Conservation (phyloP, 352 stramenopile genomes). For the Poterioochromonas sp. region DNA sequence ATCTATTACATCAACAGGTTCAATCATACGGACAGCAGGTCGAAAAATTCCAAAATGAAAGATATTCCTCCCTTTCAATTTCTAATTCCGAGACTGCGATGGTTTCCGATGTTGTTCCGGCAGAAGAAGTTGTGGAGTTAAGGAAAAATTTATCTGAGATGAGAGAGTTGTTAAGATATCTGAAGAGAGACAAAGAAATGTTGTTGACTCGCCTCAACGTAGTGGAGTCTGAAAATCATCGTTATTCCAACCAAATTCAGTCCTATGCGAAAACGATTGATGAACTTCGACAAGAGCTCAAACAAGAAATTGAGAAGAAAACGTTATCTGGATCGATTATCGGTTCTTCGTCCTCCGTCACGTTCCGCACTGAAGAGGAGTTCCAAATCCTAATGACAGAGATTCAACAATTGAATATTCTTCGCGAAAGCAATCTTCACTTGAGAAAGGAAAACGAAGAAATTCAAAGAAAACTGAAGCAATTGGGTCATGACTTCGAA, state of each 20-base stretch:
- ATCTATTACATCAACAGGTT: conserved; percentile 32
- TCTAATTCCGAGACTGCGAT: conserved; percentile 4
- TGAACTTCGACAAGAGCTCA: conserved; percentile 27
- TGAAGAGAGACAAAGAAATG: conserved; percentile 30
- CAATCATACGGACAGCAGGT: conserved; percentile 35
- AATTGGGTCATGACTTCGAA: neutral
- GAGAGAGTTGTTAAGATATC: conserved; percentile 22
- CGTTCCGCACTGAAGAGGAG: conserved; percentile 28
- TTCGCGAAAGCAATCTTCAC: conserved; percentile 38
- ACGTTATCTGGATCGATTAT: neutral
- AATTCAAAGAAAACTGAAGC: neutral
- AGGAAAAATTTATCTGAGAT: neutral
- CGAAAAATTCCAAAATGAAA: conserved; percentile 26
- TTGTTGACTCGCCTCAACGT: neutral
- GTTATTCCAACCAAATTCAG: neutral
- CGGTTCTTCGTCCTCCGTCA: neutral
- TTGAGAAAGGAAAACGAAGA: conserved; percentile 33
- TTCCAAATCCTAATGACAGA: conserved; percentile 27
- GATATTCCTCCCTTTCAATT: neutral
- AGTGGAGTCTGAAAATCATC: neutral
- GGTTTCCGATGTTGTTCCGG: conserved; percentile 25
- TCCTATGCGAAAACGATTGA: neutral
- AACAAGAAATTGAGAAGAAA: conserved; percentile 28
- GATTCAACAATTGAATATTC: conserved; percentile 30
- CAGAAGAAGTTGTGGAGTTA: conserved; percentile 33